Base-by-base conservation (phyloP, 768 basidiomycete species). In the Kwoniella dejecticola region DNA sequence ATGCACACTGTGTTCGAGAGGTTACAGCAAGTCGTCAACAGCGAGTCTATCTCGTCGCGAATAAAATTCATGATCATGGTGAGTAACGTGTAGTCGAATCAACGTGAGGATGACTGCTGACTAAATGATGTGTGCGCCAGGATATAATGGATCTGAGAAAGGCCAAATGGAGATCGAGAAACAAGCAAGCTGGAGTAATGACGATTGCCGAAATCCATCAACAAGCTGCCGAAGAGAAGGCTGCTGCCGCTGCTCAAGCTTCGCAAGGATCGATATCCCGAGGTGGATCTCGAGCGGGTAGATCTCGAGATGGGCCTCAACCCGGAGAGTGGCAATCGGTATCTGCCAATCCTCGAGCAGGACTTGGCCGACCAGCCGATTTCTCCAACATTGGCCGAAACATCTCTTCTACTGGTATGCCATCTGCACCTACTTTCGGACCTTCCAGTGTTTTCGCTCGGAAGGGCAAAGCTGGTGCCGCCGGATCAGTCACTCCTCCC, bases 41-140 rank as follows among this genome's bases (percentile, higher is more conserved):
- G 86, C 69, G 79, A 69, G 15, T 87, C 88, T 54, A 86, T 96
- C 64, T 86, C 85, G 60, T 84, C 91, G 17, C 88, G 96, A 71
- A 90, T 97, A 85, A 87, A 88, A 57, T 97, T 89, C 81, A 96
- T 97, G 93, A 83, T 99, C 59, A 86, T 91, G 86, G 94, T 95
- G 62, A 57, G 85, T 81, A 12, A 13, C 4, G 1, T 15, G n/a
- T n/a, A n/a, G n/a, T n/a, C n/a, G n/a, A n/a, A n/a, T n/a, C n/a
- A n/a, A n/a, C n/a, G n/a, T n/a, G n/a, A n/a, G n/a, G n/a, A n/a
- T n/a, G n/a, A n/a, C n/a, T n/a, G n/a, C n/a, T n/a, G n/a, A n/a
- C n/a, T n/a, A n/a, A n/a, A n/a, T n/a, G n/a, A n/a, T n/a, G n/a
- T n/a, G n/a, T n/a, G n/a, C n/a, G n/a, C n/a, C 70, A 97, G 93